phyloP scores from a whole-genome alignment of 1,284 basidiomycete genomes.

The Lentinus polychrous region DNA sequence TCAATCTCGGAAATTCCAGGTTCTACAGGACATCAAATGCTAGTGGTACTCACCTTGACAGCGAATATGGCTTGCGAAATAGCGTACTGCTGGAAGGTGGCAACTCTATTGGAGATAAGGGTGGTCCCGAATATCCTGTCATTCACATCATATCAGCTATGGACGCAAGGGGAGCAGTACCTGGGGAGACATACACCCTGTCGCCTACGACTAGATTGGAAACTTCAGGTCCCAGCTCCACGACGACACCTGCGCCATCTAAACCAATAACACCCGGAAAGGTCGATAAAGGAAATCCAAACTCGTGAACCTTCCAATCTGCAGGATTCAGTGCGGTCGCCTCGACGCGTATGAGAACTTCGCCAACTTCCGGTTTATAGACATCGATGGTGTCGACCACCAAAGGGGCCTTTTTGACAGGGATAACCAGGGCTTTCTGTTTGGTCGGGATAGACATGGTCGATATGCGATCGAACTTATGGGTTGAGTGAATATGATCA shows the following conservation, averaged over 20 bases:
- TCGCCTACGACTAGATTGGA: background rate
- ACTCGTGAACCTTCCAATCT: conserved; percentile 2
- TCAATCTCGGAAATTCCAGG: no score
- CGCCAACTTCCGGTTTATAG: background rate
- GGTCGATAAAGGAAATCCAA: background rate
- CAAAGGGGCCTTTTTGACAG: background rate
- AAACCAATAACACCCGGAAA: background rate
- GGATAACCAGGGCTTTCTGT: background rate
- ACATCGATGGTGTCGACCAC: background rate
- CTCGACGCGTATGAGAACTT: conserved; percentile 3
- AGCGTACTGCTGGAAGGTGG: conserved; percentile 46
- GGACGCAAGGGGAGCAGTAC: background rate
- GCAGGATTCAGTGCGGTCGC: background rate
- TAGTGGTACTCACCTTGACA: conserved; percentile 29
- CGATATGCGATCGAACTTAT: no score
- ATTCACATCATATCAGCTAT: no score
- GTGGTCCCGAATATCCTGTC: no score
- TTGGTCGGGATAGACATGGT: conserved; percentile 4
- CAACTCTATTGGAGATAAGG: conserved; percentile 7
- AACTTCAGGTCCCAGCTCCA: background rate
- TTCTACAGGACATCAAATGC: no score
- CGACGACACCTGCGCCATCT: conserved; percentile 1
- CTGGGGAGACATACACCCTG: background rate
- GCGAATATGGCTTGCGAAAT: conserved; percentile 32
- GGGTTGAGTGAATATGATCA: no score